Conservation (phyloP, 2,329 filamentous ascomycete species). For the Annulohypoxylon truncatum region DNA sequence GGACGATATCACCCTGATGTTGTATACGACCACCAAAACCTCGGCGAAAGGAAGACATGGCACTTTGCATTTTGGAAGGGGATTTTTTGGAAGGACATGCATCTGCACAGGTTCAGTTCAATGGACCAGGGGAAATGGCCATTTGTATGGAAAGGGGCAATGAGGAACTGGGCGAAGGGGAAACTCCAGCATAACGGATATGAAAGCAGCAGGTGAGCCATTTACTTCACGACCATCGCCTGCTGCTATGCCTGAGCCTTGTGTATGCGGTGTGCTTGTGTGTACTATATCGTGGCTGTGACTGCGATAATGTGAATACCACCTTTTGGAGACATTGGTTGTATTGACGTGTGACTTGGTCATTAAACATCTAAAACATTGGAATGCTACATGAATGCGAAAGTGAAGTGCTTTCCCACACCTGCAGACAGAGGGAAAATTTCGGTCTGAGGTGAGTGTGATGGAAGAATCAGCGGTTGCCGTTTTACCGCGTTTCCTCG, state of each 20-base stretch:
- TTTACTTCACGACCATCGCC: not conserved
- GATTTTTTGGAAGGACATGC: conserved; percentile 11
- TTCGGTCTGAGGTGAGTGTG: too few relatives aligned
- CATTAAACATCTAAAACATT: too few relatives aligned
- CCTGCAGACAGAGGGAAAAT: too few relatives aligned
- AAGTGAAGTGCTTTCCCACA: too few relatives aligned
- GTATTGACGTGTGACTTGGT: too few relatives aligned
- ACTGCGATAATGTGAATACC: not conserved
- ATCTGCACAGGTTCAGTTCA: not conserved
- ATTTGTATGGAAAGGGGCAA: conserved; percentile 9
- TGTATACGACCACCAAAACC: not conserved
- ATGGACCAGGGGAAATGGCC: not conserved
- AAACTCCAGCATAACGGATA: not conserved
- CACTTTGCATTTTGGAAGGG: conserved; percentile 12
- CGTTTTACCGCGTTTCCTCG: too few relatives aligned
- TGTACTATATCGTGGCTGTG: not conserved
- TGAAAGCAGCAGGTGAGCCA: not conserved
- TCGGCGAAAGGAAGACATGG: not conserved
- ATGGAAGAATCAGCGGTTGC: too few relatives aligned
- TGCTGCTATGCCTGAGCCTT: not conserved
- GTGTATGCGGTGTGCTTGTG: not conserved
- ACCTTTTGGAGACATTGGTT: not conserved
- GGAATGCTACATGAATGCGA: too few relatives aligned
- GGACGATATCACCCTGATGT: not conserved
- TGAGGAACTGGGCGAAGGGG: not conserved